These are phyloP conservation scores for Daldinia sp. DNA, from an alignment of 2,329 filamentous ascomycete species.

Conservation along the genomic window DNA sequence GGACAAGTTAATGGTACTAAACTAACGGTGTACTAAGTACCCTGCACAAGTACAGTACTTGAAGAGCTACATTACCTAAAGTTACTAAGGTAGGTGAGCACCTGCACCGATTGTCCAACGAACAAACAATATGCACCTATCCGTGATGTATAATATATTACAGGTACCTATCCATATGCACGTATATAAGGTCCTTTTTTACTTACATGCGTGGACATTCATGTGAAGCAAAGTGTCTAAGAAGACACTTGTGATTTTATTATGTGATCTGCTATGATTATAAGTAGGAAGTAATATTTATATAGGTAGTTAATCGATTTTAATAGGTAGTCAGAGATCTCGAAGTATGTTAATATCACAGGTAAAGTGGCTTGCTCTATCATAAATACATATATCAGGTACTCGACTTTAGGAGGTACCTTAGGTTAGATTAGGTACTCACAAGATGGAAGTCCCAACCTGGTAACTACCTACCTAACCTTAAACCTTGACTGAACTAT, in stretches of 20 bases:
- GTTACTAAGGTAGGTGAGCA: no score
- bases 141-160: background rate
- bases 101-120: background rate
- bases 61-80: background rate
- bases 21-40: conserved; percentile 6
- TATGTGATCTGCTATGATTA: background rate
- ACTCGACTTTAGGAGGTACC: background rate
- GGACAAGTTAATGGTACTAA: conserved; percentile 10
- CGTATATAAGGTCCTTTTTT: background rate
- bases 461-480: background rate
- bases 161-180: background rate
- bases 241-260: background rate
- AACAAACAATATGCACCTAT: background rate
- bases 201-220: background rate
- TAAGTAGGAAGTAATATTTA: background rate
- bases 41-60: background rate
- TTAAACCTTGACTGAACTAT: conserved; percentile 5
- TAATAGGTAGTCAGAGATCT: no score
- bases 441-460: conserved; percentile 1
- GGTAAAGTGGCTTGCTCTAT: background rate
- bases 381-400: background rate
- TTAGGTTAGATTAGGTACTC: no score
- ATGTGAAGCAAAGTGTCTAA: background rate
- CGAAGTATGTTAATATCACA: no score
- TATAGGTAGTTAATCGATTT: no score